Conservation (phyloP, 352 stramenopile species). For the Phytopythium ostracodes region DNA sequence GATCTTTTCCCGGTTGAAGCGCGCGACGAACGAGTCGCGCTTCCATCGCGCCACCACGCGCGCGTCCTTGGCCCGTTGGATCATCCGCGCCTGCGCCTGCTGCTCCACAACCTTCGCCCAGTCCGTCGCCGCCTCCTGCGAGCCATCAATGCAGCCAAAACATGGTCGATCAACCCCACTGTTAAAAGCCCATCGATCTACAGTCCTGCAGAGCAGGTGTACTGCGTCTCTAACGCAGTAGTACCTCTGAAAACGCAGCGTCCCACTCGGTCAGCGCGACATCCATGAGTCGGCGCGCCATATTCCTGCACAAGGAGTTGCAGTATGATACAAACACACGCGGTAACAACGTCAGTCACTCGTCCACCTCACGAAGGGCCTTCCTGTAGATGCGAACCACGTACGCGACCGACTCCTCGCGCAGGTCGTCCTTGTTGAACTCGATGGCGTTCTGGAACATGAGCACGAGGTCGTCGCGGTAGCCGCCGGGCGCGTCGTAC, state of each 20-base stretch:
- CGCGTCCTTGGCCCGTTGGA: constrained; percentile 49
- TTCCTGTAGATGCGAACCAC: not conserved
- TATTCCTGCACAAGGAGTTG: constrained; percentile 26
- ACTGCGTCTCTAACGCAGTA: too few species aligned
- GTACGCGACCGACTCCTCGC: constrained; percentile 69
- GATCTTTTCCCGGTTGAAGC: constrained; percentile 76
- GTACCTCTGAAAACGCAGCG: constrained; percentile 43
- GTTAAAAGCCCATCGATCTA: not conserved
- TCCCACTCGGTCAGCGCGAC: constrained; percentile 51
- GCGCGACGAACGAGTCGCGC: constrained; percentile 72
- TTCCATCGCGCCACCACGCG: constrained; percentile 61
- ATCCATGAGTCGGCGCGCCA: constrained; percentile 56
- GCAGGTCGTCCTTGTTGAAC: constrained; percentile 82
- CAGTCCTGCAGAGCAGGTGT: not conserved
- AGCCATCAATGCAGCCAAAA: not conserved
- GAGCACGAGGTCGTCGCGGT: constrained; percentile 68
- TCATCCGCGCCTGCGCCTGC: constrained; percentile 44
- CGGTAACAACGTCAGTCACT: not conserved
- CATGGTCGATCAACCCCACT: not conserved
- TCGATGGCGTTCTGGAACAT: constrained; percentile 86
- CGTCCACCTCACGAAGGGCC: not conserved
- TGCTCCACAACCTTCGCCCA: constrained; percentile 54
- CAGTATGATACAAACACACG: too few species aligned
- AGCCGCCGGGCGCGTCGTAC: constrained; percentile 53
- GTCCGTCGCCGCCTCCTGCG: constrained; percentile 51